Base-by-base conservation (phyloP, 805 yeast species). In the Candida sonorensis region DNA sequence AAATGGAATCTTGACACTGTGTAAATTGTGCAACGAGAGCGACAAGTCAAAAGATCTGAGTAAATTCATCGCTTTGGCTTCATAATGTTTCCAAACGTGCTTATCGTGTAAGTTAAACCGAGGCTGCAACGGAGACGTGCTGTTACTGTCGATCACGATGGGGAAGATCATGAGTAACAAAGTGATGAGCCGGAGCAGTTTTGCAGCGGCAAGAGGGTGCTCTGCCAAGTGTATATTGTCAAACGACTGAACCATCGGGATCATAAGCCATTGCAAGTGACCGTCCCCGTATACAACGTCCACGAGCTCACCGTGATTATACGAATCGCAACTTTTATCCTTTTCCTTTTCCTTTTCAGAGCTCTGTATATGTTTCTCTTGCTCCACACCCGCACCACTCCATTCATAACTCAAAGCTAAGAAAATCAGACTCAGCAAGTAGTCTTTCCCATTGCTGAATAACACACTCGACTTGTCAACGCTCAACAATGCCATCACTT, bases 41-140 rank as follows among this genome's bases (percentile, higher is more conserved):
- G 50, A 43, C 2, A 64, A 38, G 34, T 70, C 64, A 51, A 81
- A 64, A n/a, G 75, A 62, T 33, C 73, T 53, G 12, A 78, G 35
- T 14, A 81, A 45, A 15, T 60, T 48, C 21, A 63, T 28, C 0
- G 85, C 77, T 20, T 57, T 46, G 0, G 38, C 30, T 38, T 67
- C 66, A 52, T 67, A 78, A 3, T 50, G 45, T 1, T 49, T 36
- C 73, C 78, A 71, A 5, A n/a, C n/a, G n/a, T n/a, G n/a, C n/a
- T n/a, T n/a, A n/a, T n/a, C n/a, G n/a, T n/a, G n/a, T n/a, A 44
- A 38, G 2, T 41, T 37, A 33, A 39, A 45, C 35, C 37, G 46
- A n/a, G 34, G 28, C 22, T 34, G 34, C 32, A 36, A 45, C 36
- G 43, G 40, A 5, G 37, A 16, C 12, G 40, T 27, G 3, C 26